Conservation (phyloP, 1,139 yeast genomes). For the Zygoascus meyerae region DNA sequence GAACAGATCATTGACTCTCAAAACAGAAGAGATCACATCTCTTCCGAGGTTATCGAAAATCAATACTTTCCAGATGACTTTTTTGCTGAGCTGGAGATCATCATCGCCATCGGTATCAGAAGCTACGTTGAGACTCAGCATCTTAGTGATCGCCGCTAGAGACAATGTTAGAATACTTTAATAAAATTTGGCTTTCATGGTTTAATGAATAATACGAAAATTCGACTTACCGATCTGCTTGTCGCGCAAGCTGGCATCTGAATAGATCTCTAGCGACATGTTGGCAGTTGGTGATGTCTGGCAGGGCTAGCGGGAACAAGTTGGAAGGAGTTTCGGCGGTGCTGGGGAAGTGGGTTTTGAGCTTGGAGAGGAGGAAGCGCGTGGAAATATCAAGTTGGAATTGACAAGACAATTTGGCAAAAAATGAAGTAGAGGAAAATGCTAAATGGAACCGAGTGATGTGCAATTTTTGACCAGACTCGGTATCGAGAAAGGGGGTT, state of each 20-base stretch:
- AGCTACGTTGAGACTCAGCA: conserved; percentile 69
- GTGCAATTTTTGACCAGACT: too few relatives aligned
- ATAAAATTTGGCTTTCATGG: neutral
- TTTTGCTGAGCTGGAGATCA: conserved; percentile 33
- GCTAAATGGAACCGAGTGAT: too few relatives aligned
- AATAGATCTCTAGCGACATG: conserved; percentile 5
- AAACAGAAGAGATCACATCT: conserved; percentile 77
- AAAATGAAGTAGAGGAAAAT: too few relatives aligned
- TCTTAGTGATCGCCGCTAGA: conserved; percentile 58
- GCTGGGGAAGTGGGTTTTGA: too few relatives aligned
- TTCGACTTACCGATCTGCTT: conserved; percentile 36
- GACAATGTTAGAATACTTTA: neutral
- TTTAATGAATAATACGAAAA: neutral
- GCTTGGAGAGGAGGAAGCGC: too few relatives aligned
- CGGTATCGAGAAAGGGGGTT: too few relatives aligned
- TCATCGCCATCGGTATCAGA: conserved; percentile 34
- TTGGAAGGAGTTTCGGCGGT: conserved; percentile 3
- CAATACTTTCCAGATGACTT: conserved; percentile 78
- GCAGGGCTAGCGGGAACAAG: neutral
- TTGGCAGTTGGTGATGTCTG: neutral
- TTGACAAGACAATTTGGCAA: too few relatives aligned
- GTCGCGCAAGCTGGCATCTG: conserved; percentile 34
- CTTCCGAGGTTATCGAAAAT: conserved; percentile 78
- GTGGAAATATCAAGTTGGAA: too few relatives aligned
- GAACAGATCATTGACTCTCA: conserved; percentile 83